Percentiles rank a stretch among this genome's conserved stretches.
Evolutionary conservation across 2,329 filamentous ascomycete genomes (phyloP).

Genomic region (Monilinia vaccinii-corymbosi): DNA sequence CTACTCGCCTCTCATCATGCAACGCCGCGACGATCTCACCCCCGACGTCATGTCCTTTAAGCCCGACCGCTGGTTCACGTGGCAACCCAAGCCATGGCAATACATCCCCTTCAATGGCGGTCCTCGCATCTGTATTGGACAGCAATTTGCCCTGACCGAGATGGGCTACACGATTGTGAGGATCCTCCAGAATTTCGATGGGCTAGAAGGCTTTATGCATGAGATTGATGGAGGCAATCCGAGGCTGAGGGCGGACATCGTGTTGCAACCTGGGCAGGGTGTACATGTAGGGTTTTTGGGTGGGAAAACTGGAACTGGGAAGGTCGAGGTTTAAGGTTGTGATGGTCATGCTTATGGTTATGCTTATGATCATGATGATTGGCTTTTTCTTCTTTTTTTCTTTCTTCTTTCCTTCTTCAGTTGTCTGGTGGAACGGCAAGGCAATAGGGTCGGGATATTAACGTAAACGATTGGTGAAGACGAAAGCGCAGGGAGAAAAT

Average conservation of each 20-base stretch:
- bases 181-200: constrained; percentile 62
- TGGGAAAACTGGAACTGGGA: constrained; percentile 11
- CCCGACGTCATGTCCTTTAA: constrained; percentile 44
- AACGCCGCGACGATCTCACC: constrained; percentile 57
- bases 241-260: constrained; percentile 49
- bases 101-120: constrained; percentile 72
- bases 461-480: too few relatives aligned
- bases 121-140: constrained; percentile 65
- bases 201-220: constrained; percentile 49
- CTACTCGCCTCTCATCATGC: constrained; percentile 65
- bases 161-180: constrained; percentile 64
- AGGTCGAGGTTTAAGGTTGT: background rate
- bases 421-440: background rate
- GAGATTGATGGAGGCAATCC: constrained; percentile 46
- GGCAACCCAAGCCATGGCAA: constrained; percentile 58
- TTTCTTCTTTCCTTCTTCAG: background rate
- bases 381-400: background rate
- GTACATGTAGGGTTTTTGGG: constrained; percentile 49
- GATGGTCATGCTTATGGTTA: background rate
- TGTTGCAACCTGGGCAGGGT: constrained; percentile 49
- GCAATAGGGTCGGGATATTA: background rate
- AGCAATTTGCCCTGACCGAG: constrained; percentile 75
- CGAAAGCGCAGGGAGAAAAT: too few relatives aligned
- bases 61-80: constrained; percentile 58
- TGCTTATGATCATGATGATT: background rate